Conservation (phyloP, 2,329 filamentous ascomycete genomes). For the Diaporthe sp. region DNA sequence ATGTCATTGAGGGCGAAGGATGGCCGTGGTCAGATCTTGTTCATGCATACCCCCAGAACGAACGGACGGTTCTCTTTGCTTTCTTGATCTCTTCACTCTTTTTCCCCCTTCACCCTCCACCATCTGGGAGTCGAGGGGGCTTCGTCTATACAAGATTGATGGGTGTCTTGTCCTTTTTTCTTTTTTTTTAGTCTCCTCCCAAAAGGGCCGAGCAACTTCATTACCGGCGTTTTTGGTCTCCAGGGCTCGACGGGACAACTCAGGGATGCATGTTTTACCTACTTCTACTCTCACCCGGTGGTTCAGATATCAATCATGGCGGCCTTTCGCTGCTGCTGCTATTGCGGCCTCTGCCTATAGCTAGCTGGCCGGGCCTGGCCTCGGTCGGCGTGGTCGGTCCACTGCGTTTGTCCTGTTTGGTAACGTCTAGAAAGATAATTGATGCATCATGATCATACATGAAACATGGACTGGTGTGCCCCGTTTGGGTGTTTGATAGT, state of each 20-base stretch:
- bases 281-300: too few species aligned
- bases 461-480: not conserved
- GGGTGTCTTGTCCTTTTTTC: too few species aligned
- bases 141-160: not conserved
- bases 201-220: not conserved
- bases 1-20: conserved; percentile 1
- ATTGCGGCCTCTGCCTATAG: not conserved
- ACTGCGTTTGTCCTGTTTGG: not conserved
- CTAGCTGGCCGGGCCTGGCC: not conserved
- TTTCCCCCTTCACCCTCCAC: not conserved
- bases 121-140: not conserved
- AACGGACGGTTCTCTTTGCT: not conserved
- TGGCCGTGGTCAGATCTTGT: not conserved
- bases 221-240: conserved; percentile 18
- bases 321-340: not conserved
- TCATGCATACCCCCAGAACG: conserved; percentile 22
- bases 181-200: not conserved
- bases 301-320: not conserved
- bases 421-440: conserved; percentile 35
- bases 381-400: not conserved
- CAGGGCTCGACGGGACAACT: not conserved
- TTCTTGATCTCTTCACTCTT: not conserved
- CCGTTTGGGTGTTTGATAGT: too few species aligned
- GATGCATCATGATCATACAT: conserved; percentile 33
- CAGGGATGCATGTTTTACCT: not conserved